Conservation (phyloP, 768 basidiomycete genomes). For the Daedaleopsis nitida region DNA sequence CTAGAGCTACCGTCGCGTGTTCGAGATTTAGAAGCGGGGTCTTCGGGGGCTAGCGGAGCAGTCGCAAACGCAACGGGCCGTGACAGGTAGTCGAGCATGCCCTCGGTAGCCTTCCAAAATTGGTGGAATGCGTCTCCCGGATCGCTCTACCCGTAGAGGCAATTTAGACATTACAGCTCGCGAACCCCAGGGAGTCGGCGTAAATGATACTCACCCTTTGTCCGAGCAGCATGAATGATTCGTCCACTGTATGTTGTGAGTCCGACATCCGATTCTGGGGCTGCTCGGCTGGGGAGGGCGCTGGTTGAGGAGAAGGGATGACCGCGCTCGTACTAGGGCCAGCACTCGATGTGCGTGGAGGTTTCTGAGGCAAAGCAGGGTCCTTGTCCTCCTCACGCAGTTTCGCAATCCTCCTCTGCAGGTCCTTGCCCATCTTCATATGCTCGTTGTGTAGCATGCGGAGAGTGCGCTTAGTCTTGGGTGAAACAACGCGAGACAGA, state of each 20-base stretch:
- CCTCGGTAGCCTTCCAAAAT: slow-evolving; percentile 88
- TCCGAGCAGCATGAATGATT: slow-evolving; percentile 87
- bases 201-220: slow-evolving; percentile 49
- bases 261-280: slow-evolving; percentile 50
- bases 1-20: slow-evolving; percentile 55
- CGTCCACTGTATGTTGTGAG: slow-evolving; percentile 67
- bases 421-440: slow-evolving; percentile 65
- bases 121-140: slow-evolving; percentile 86
- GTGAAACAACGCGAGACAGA: neutral
- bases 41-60: slow-evolving; percentile 60
- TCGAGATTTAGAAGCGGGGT: slow-evolving; percentile 29
- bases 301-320: slow-evolving; percentile 27
- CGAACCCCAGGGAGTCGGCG: slow-evolving; percentile 2
- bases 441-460: slow-evolving; percentile 78
- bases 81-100: slow-evolving; percentile 83
- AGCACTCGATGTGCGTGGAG: slow-evolving; percentile 32
- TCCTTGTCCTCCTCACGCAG: slow-evolving; percentile 78
- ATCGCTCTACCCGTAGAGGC: slow-evolving; percentile 40
- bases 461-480: slow-evolving; percentile 75
- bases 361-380: slow-evolving; percentile 69
- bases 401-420: slow-evolving; percentile 71
- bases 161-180: neutral
- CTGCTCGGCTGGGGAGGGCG: slow-evolving; percentile 44
- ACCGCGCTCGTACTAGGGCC: slow-evolving; percentile 20
- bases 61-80: slow-evolving; percentile 84